phyloP scores from a whole-genome alignment of 1,139 yeast genomes.

The Sugiyamaella castrensis region DNA sequence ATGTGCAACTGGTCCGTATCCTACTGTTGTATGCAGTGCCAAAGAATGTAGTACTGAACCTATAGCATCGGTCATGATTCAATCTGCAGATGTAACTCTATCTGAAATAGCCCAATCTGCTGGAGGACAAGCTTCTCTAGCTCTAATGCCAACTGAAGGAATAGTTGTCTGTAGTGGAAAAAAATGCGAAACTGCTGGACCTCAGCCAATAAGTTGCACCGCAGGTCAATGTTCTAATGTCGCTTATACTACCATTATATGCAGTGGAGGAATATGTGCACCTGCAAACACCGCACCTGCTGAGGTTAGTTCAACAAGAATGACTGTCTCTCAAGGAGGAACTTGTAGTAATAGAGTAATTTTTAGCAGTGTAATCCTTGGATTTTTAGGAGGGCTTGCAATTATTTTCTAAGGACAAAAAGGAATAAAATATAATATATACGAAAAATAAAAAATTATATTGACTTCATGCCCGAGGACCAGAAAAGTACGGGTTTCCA shows the following conservation, averaged over 20 bases:
- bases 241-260: slow-evolving; percentile 3
- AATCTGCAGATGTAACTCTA: slow-evolving; percentile 3
- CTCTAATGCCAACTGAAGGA: slow-evolving; percentile 2
- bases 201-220: neutral
- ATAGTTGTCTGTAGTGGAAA: slow-evolving; percentile 8
- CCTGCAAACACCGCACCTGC: neutral
- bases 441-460: too few species aligned
- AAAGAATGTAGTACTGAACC: slow-evolving; percentile 7
- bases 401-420: neutral
- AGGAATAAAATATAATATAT: too few species aligned
- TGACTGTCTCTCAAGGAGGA: neutral
- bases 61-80: neutral
- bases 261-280: neutral
- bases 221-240: neutral
- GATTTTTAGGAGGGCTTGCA: neutral
- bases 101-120: neutral
- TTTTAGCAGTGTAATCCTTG: neutral
- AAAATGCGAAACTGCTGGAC: slow-evolving; percentile 3
- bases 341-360: neutral
- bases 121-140: neutral
- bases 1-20: slow-evolving; percentile 10
- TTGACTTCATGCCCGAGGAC: too few species aligned
- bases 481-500: too few species aligned
- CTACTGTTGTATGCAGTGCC: slow-evolving; percentile 1
- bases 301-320: neutral